phyloP scores from a whole-genome alignment of 805 yeast genomes.

The Spathaspora sp. region DNA sequence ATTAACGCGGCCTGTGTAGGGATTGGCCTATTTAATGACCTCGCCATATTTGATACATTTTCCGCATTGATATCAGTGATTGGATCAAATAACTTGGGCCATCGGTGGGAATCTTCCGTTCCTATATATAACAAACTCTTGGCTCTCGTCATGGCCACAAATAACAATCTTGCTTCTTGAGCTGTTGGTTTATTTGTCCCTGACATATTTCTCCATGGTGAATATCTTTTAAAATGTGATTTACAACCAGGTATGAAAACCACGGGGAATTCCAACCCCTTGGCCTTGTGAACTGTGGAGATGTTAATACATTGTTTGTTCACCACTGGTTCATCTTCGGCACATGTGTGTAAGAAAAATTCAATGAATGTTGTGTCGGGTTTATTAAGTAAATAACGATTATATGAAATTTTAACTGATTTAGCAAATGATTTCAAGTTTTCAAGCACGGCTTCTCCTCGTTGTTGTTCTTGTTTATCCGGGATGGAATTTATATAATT shows the following conservation, averaged over 20 bases:
- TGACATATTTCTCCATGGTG: constrained; percentile 3
- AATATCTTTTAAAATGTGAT: background rate
- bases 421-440: constrained; percentile 17
- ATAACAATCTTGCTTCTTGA: constrained; percentile 40
- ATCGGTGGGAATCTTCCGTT: background rate
- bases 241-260: constrained; percentile 44
- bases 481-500: constrained; percentile 17
- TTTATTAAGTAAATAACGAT: constrained; percentile 8
- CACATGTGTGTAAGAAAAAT: constrained; percentile 39
- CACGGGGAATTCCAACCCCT: constrained; percentile 70
- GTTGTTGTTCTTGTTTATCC: constrained; percentile 5
- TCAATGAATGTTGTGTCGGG: constrained; percentile 26
- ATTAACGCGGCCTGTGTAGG: background rate
- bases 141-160: constrained; percentile 70
- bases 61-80: background rate
- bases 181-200: background rate
- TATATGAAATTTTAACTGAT: constrained; percentile 16
- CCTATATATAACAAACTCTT: constrained; percentile 40
- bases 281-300: constrained; percentile 71
- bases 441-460: constrained; percentile 6
- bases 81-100: background rate
- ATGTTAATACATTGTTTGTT: constrained; percentile 41
- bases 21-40: background rate
- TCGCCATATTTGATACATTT: background rate
- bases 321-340: constrained; percentile 27